These are phyloP conservation scores for Wickerhamiella azyma DNA, from an alignment of 805 yeast species.

Conservation along the genomic window DNA sequence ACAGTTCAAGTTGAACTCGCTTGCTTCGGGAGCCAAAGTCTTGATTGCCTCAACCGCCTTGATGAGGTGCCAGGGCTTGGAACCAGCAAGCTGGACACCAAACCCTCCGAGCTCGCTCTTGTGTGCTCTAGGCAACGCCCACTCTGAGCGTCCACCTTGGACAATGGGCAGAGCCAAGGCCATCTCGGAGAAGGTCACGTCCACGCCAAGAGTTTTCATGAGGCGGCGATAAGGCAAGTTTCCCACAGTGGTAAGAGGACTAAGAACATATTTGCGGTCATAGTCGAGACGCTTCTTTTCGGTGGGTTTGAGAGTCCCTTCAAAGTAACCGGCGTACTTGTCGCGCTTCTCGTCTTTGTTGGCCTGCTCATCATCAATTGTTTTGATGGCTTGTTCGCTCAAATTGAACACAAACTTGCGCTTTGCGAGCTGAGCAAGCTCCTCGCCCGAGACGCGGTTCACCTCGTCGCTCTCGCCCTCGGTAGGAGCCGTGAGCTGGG, in stretches of 20 bases:
- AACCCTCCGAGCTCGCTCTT: slow-evolving; percentile 68
- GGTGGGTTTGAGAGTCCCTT: slow-evolving; percentile 59
- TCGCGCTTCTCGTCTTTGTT: slow-evolving; percentile 23
- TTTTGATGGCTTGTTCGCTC: slow-evolving; percentile 43
- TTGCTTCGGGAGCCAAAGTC: slow-evolving; percentile 43
- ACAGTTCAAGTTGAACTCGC: slow-evolving; percentile 81
- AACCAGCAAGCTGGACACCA: slow-evolving; percentile 86
- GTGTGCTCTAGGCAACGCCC: slow-evolving; percentile 95
- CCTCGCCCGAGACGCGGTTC: slow-evolving; percentile 37
- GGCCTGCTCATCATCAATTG: slow-evolving; percentile 22
- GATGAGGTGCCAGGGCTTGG: slow-evolving; percentile 86
- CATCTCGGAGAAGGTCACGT: slow-evolving; percentile 91
- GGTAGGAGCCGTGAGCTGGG: slow-evolving; percentile 21
- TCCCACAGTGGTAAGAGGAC: slow-evolving; percentile 96
- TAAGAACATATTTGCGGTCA: slow-evolving; percentile 65
- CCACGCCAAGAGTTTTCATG: slow-evolving; percentile 84
- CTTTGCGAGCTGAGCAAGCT: slow-evolving; percentile 15
- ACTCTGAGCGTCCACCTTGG: slow-evolving; percentile 85
- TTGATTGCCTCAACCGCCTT: slow-evolving; percentile 77
- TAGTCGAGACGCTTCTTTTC: slow-evolving; percentile 71
- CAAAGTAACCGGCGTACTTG: slow-evolving; percentile 40
- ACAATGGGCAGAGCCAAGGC: slow-evolving; percentile 74
- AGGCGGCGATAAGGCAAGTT: slow-evolving; percentile 88
- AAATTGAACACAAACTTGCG: slow-evolving; percentile 42
- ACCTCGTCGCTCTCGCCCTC: slow-evolving; percentile 34